These are phyloP conservation scores for Fusarium sp. DNA, from an alignment of 2,329 filamentous ascomycete genomes.

Conservation along the genomic window DNA sequence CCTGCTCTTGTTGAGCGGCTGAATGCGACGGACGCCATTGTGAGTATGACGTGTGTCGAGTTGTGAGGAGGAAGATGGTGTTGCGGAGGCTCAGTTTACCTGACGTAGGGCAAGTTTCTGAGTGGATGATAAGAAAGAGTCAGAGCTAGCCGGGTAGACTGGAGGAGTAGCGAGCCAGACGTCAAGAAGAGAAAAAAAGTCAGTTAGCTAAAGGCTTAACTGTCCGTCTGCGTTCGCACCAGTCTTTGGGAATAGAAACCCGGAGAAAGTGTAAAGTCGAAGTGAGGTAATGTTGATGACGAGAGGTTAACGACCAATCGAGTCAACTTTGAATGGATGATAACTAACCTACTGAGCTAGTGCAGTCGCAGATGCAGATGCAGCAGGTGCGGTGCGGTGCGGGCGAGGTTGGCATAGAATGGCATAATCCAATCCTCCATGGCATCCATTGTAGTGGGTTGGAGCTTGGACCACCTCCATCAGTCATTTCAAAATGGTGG, in stretches of 20 bases:
- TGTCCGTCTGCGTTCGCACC: constrained; percentile 44
- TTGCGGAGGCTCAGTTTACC: constrained; percentile 29
- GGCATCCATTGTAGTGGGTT: background rate
- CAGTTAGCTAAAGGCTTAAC: constrained; percentile 41
- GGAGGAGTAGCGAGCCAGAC: constrained; percentile 12
- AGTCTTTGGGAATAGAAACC: constrained; percentile 28
- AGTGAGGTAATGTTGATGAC: constrained; percentile 40
- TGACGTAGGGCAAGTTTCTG: constrained; percentile 40
- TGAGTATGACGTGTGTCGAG: constrained; percentile 20
- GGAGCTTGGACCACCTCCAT: constrained; percentile 47
- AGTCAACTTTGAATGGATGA: constrained; percentile 41
- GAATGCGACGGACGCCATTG: constrained; percentile 60
- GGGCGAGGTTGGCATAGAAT: constrained; percentile 44
- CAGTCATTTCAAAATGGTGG: constrained; percentile 25
- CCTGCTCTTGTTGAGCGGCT: constrained; percentile 58
- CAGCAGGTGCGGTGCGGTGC: constrained; percentile 31
- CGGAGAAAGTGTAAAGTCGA: constrained; percentile 15
- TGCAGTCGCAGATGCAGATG: background rate
- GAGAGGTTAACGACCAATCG: constrained; percentile 43
- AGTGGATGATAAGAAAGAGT: constrained; percentile 43
- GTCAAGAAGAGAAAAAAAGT: constrained; percentile 12
- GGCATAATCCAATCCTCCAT: constrained; percentile 25
- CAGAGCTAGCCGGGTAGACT: constrained; percentile 15
- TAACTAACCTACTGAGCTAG: constrained; percentile 12
- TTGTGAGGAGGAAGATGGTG: constrained; percentile 22